Base-by-base conservation (phyloP, 805 yeast species). In the Lachancea dasiensis region DNA sequence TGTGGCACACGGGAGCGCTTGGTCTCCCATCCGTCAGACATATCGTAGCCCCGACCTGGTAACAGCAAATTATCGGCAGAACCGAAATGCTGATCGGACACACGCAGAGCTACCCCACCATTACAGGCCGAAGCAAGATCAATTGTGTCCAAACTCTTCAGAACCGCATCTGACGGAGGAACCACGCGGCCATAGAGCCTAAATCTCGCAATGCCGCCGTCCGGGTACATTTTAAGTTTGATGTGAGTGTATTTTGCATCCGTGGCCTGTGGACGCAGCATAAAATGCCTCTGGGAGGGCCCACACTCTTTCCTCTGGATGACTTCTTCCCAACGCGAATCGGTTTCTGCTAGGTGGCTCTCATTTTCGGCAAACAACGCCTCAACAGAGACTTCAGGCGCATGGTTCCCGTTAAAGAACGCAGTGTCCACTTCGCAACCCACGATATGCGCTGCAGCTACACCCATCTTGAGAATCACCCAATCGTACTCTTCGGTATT, bases 11-110 rank as follows among this genome's bases (percentile, higher is more conserved):
- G 74, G 2, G 96, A 86, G 59, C 98, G 77, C 51, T 75, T 77
- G 17, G 98, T 90, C 60, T 90, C 98, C 98, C 98, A 90, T 10
- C 98, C 98, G 56, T 92, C 97, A 35, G 92, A 77, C 97, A 90
- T 90, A 61, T 90, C 96, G 51, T 72, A 75, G 36, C 98, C 98
- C 44, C 97, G 77, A 11, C 97, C 97, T 2, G 97, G 97, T 39
- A 90, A 68, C 40, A 90, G 65, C 45, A 90, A 67, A 65, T 90
- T 90, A 60, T 85, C 94, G 26, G 89, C 95, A 31, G 90, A 74
- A 26, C 96, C 95, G 56, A 90, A 90, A 64, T 89, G 97, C 66
- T 90, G 95, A 65, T 92, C 96, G 2, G 94, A 81, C 50, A 75
- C 77, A 9, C 77, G 68, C 27, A 86, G 77, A 18, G 90, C 90